Base-by-base conservation (phyloP, 306 rosid genomes). In the Senna siamea region DNA sequence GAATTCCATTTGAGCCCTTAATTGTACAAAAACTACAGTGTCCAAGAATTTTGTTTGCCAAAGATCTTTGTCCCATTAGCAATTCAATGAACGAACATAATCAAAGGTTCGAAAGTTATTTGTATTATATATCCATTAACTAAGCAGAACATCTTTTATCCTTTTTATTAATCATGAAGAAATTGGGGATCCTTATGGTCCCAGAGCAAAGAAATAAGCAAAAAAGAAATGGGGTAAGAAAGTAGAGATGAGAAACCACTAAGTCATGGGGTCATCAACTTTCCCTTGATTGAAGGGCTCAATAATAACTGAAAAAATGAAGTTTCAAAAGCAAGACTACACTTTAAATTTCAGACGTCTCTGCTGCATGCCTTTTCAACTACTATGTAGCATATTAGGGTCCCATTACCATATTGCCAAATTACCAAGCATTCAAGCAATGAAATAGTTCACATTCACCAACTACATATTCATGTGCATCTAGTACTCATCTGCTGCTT, bases 191-290 rank as follows among this genome's bases (percentile, higher is more conserved):
- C 51, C 51, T 19, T 60, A 64, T 40, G 76, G 82, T 82, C 76
- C 81, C 73, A 66, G 20, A 22, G 52, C 14, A 64, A 64, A 18
- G 46, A 60, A 18, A 76, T 44, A 34, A 67, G n/a, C 28, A 79
- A 34, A 76, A 73, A 28, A 17, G 59, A 63, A 79, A 0, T 48
- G n/a, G 0, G 56, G 47, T 19, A 60, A 35, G 76, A 74, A 77
- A 77, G 71, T 6, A 50, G 61, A 59, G 76, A 76, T 57, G 85
- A 78, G 78, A 82, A 73, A 80, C 71, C 85, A 80, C 79, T 57
- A 8, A 38, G 48, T 38, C 37, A 75, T 57, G 86, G 88, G 84
- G 85, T 78, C 83, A 59, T 75, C 56, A 76, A 68, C 74, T 73
- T 74, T 74, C 75, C 74, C 69, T 63, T 66, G 75, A 69, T 85